Base-by-base conservation (phyloP, 805 yeast species). In the Saturnispora sanitii region DNA sequence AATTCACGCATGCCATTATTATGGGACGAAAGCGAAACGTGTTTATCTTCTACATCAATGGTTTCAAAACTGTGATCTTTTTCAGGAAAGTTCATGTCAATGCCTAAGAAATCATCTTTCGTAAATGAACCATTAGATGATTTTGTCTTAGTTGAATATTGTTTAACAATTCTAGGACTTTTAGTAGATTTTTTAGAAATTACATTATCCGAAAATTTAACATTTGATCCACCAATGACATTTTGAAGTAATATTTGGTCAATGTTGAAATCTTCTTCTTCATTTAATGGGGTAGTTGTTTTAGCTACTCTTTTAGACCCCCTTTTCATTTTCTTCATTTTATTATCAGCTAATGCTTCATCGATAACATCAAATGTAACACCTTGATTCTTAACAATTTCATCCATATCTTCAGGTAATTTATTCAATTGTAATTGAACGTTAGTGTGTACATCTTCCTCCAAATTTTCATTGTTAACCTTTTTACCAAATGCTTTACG, bases 401-500 rank as follows among this genome's bases (percentile, higher is more conserved):
- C 60, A 19, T 43, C 37, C 41, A 53, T 44, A 6, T 53, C 60
- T 21, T 49, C 38, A 15, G 47, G 40, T 16, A 42, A 35, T 19
- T 44, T 30, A 9, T 35, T 38, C 34, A 25, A 16, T n/a, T 42
- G 43, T 26, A 47, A 36, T 5, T 42, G 26, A 7, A 53, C 51
- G 18, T 49, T 48, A 33, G 46, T 44, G 1, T 45, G 45, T 36
- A 52, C 50, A 6, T 45, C 45, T 25, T 54, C 56, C 22, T 20
- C 44, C 13, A 41, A 27, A 31, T 49, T 44, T 9, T 48, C 54
- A 12, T 38, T 37, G 20, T 37, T 26, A 2, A 42, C 23, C 1
- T 35, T 27, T 30, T 46, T 44, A 13, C 46, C 46, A 40, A 54
- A 56, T 12, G 44, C 45, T 4, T 42, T 38, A 13, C 44, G 43